Evolutionary conservation across 2,329 filamentous ascomycete genomes (phyloP).

Genomic region (Claviceps sp.): DNA sequence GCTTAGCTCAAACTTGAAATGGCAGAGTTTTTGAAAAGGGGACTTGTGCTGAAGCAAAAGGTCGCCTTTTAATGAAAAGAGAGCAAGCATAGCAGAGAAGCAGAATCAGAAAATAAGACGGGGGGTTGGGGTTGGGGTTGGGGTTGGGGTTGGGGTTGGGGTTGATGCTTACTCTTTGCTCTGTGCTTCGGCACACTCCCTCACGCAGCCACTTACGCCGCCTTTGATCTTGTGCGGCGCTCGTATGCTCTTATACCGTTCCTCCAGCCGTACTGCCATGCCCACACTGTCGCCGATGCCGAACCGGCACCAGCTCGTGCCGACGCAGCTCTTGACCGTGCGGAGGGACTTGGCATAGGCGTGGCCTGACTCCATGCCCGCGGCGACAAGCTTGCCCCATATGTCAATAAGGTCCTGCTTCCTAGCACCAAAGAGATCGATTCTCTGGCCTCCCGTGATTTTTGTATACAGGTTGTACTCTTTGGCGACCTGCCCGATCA

Average conservation of each 20-base stretch:
- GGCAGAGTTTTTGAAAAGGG: too few relatives aligned
- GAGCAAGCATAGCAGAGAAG: neutral
- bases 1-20: too few relatives aligned
- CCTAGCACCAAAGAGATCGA: constrained; percentile 83
- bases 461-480: constrained; percentile 80
- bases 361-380: constrained; percentile 81
- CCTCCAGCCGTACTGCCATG: constrained; percentile 76
- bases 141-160: too few relatives aligned
- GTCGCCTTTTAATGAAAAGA: neutral
- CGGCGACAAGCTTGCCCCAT: constrained; percentile 68
- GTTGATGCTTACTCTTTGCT: constrained; percentile 62
- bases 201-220: constrained; percentile 79
- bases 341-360: constrained; percentile 81
- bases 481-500: constrained; percentile 72
- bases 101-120: neutral
- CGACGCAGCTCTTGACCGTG: constrained; percentile 86
- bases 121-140: too few relatives aligned
- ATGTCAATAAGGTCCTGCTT: constrained; percentile 77
- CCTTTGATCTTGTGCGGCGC: constrained; percentile 84
- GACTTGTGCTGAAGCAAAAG: neutral
- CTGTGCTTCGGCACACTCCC: constrained; percentile 84
- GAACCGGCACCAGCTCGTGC: constrained; percentile 81
- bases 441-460: constrained; percentile 82
- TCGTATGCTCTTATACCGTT: constrained; percentile 86
- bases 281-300: constrained; percentile 84